A percentile compares a stretch with the other conserved stretches of the same genome.
phyloP scores from a whole-genome alignment of 2,329 filamentous ascomycete genomes.

The Lasiodiplodia sp. region DNA sequence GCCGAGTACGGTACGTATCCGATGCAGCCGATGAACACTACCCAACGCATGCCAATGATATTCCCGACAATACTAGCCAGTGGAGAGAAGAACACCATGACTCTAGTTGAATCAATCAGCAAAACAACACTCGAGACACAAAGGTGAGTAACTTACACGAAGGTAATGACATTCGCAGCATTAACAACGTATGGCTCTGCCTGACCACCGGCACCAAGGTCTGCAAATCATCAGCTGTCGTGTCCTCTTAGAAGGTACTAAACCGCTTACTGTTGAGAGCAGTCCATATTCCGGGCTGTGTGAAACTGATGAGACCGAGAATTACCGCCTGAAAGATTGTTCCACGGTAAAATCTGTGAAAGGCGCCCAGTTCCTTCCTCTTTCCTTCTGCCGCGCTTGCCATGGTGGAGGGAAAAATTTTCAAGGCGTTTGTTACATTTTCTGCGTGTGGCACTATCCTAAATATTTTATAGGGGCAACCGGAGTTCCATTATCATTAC shows the following conservation, averaged over 20 bases:
- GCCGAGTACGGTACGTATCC: constrained; percentile 44
- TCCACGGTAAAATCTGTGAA: constrained; percentile 49
- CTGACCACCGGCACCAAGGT: constrained; percentile 37
- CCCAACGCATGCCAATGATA: constrained; percentile 54
- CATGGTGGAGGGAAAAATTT: neutral
- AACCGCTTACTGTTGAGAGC: constrained; percentile 50
- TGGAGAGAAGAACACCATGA: constrained; percentile 21
- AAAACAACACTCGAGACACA: constrained; percentile 49
- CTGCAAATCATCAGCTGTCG: neutral
- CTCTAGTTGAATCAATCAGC: constrained; percentile 43
- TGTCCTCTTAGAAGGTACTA: constrained; percentile 45
- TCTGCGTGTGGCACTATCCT: neutral
- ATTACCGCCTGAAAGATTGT: constrained; percentile 58
- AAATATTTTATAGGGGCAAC: neutral
- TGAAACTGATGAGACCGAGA: constrained; percentile 55
- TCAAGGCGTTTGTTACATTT: too few relatives aligned
- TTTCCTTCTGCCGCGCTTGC: neutral
- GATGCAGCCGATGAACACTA: constrained; percentile 41
- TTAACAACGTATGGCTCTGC: constrained; percentile 24
- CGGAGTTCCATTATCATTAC: neutral
- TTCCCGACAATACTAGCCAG: constrained; percentile 12
- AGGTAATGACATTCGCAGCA: constrained; percentile 29
- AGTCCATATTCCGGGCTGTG: constrained; percentile 58
- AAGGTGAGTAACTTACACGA: constrained; percentile 47
- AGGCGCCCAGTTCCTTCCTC: too few relatives aligned